Base-by-base conservation (phyloP, 2,329 filamentous ascomycete genomes). In the Fonsecaea multimorphosa region DNA sequence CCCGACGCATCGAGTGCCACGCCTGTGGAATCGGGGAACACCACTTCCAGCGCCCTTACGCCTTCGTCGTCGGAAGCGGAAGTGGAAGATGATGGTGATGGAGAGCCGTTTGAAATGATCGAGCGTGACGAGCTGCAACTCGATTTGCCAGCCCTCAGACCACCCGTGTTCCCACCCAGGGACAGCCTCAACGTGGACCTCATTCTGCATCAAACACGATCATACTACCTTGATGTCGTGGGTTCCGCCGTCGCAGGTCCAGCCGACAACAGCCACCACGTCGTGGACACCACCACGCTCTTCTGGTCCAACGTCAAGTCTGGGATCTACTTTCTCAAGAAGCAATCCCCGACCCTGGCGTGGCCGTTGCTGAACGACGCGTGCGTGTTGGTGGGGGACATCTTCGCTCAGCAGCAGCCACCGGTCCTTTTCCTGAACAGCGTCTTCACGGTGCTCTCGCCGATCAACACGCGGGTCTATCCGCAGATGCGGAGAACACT, bases 311-410 rank as follows among this genome's bases (percentile, higher is more conserved):
- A 65, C 34, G 56, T 61, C 58, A 61, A 62, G 31, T 57, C 34
- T 2, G 63, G 44, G 38, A 65, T 65, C 29, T 65, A 65, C 52
- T 59, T 65, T 32, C 63, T 65, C 16, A 65, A 65, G 52, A 59
- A 40, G 31, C 32, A 62, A 19, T 57, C 51, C 3, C 58, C 63
- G 5, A 29, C 22, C 12, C 58, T 65, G 16, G 63, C 63, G 9
- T 65, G 63, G 63, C 63, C 63, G 3, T 6, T 59, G n/a, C 31
- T 65, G n/a, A 59, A 65, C 44, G 29, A 55, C 5, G 63, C 63
- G 1, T 65, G 63, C 34, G 34, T 24, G 29, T n/a, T 61, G n/a
- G 63, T 31, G 1, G 51, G 29, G 12, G 52, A 49, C 19, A 31
- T 60, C 3, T 31, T 65, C 22, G 4, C 19, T 6, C n/a, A n/a